Conservation (phyloP, 768 basidiomycete genomes). For the Lenzites betulinus region DNA sequence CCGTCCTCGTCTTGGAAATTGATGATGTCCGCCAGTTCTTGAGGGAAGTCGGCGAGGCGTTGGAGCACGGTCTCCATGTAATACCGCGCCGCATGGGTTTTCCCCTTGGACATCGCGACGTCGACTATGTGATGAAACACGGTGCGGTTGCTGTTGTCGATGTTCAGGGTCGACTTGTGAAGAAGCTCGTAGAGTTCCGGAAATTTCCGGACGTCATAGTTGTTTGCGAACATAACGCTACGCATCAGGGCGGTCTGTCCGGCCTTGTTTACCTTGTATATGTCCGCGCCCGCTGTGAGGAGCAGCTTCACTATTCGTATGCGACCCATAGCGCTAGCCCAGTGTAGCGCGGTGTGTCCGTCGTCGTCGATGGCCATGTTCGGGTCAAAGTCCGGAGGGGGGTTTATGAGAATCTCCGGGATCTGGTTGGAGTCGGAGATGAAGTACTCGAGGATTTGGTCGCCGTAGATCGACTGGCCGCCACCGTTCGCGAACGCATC, state of each 20-base stretch:
- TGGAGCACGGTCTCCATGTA: slow-evolving; percentile 97
- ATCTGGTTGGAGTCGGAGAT: slow-evolving; percentile 95
- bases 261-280: slow-evolving; percentile 94
- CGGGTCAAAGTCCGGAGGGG: slow-evolving; percentile 90
- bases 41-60: slow-evolving; percentile 89
- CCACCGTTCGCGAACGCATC: slow-evolving; percentile 48
- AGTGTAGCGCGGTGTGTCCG: slow-evolving; percentile 94
- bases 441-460: slow-evolving; percentile 97
- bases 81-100: slow-evolving; percentile 96
- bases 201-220: slow-evolving; percentile 99
- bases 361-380: slow-evolving; percentile 98
- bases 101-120: slow-evolving; percentile 95
- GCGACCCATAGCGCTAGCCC: slow-evolving; percentile 99
- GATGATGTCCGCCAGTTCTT: slow-evolving; percentile 95
- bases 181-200: slow-evolving; percentile 95
- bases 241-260: slow-evolving; percentile 99
- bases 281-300: slow-evolving; percentile 91
- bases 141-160: slow-evolving; percentile 96
- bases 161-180: slow-evolving; percentile 97
- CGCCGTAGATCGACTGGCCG: slow-evolving; percentile 74
- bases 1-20: slow-evolving; percentile 99
- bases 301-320: slow-evolving; percentile 94
- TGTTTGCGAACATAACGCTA: slow-evolving; percentile 99
- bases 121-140: slow-evolving; percentile 99
- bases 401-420: slow-evolving; percentile 82